phyloP scores from a whole-genome alignment of 1,284 basidiomycete species.

The Cryptococcus hybrid region DNA sequence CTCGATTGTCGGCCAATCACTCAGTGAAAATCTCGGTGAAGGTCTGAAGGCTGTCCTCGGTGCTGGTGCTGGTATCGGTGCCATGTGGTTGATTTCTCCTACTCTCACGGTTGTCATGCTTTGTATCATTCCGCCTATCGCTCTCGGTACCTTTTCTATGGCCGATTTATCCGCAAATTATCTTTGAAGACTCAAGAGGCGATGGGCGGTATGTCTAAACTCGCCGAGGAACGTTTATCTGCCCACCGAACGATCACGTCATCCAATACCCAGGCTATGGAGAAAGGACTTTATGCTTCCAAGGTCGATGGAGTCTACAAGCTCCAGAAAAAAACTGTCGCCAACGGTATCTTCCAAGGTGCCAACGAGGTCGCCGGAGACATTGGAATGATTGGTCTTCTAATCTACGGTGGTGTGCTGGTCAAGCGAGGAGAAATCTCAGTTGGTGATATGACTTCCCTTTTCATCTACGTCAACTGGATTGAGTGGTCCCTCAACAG shows the following conservation, averaged over 20 bases:
- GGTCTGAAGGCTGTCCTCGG: conserved; percentile 47
- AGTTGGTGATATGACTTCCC: conserved; percentile 48
- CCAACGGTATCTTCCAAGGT: conserved; percentile 47
- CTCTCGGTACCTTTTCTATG: conserved; percentile 48
- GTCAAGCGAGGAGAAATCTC: conserved; percentile 43
- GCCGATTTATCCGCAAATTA: conserved; percentile 44
- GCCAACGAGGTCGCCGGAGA: conserved; percentile 47
- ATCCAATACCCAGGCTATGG: conserved; percentile 42
- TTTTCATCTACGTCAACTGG: conserved; percentile 50
- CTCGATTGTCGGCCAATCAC: conserved; percentile 44
- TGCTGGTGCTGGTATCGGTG: conserved; percentile 42
- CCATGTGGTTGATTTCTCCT: conserved; percentile 48
- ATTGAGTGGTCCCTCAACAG: conserved; percentile 49
- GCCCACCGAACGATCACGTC: conserved; percentile 48
- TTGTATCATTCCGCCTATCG: conserved; percentile 46
- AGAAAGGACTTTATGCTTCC: conserved; percentile 35
- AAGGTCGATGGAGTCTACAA: conserved; percentile 43
- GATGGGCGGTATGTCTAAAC: conserved; percentile 45
- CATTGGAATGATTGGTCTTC: conserved; percentile 46
- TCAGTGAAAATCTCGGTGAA: conserved; percentile 47
- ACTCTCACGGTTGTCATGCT: conserved; percentile 45
- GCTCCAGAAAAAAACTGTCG: conserved; percentile 45
- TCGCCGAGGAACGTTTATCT: conserved; percentile 46
- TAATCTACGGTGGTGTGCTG: conserved; percentile 46
- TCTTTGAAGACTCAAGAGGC: conserved; percentile 48